These are phyloP conservation scores for Microcera coccophila DNA, from an alignment of 2,329 filamentous ascomycete species.

Conservation along the genomic window DNA sequence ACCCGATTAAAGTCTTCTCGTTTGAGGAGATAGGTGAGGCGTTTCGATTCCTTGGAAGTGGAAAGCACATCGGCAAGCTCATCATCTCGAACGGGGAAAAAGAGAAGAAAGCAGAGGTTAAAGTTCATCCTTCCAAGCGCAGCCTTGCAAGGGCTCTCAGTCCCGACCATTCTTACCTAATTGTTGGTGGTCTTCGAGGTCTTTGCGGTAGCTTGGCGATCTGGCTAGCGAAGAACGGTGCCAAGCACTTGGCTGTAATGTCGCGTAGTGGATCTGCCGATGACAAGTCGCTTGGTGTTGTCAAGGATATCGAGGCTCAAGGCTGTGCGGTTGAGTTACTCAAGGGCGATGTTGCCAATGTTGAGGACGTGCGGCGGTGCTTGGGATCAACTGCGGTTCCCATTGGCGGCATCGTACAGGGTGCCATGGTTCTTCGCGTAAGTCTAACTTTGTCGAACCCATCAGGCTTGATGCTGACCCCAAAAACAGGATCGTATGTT, in stretches of 20 bases:
- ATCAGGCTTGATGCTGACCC: background rate
- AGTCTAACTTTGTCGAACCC: background rate
- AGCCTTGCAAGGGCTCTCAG: constrained; percentile 1
- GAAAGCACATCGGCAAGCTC: constrained; percentile 41
- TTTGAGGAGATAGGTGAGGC: constrained; percentile 33
- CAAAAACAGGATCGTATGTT: constrained; percentile 8
- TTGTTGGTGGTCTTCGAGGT: constrained; percentile 37
- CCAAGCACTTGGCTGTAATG: constrained; percentile 28
- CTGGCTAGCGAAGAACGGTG: constrained; percentile 32
- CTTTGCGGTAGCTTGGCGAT: constrained; percentile 33
- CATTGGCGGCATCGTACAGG: constrained; percentile 1
- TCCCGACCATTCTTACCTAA: constrained; percentile 27
- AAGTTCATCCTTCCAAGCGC: constrained; percentile 1
- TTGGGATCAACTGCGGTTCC: background rate
- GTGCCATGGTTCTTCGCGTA: constrained; percentile 6
- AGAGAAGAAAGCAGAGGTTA: background rate
- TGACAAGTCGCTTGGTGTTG: constrained; percentile 20
- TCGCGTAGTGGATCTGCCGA: constrained; percentile 31
- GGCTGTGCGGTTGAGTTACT: constrained; percentile 3
- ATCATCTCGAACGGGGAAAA: constrained; percentile 28
- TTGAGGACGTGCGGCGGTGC: background rate
- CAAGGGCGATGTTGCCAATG: constrained; percentile 2
- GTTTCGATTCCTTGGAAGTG: constrained; percentile 42
- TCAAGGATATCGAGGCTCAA: background rate
- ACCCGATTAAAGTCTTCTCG: constrained; percentile 22